These are phyloP conservation scores for Dictyostelium brefeldianum DNA, from an alignment of 78 protist genomes.

Conservation along the genomic window DNA sequence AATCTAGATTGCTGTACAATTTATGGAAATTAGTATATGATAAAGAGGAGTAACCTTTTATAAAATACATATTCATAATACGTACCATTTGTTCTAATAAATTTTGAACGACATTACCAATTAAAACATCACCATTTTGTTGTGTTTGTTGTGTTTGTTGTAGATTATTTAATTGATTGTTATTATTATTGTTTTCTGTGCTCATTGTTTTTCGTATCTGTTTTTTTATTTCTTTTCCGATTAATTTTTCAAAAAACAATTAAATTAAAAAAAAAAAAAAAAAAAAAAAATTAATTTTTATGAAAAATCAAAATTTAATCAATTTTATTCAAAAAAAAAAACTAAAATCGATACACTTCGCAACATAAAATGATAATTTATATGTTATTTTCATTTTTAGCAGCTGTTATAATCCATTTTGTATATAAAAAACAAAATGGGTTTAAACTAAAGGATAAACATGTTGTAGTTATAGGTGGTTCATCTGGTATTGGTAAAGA, in stretches of 20 bases:
- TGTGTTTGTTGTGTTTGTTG: conserved; percentile 5
- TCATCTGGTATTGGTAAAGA: conserved; percentile 73
- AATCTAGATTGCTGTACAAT: conserved; percentile 68
- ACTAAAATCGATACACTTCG: too few species aligned
- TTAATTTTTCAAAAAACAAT: too few species aligned
- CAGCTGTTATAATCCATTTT: conserved; percentile 1
- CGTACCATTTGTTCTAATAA: conserved; percentile 78
- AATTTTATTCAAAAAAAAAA: too few species aligned
- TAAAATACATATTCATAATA: too few species aligned
- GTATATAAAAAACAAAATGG: conserved; percentile 2
- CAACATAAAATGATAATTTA: conserved; percentile 1
- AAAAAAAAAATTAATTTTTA: too few species aligned
- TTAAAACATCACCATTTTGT: conserved; percentile 30
- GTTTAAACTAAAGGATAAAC: conserved; percentile 12
- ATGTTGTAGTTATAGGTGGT: conserved; percentile 64
- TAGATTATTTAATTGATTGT: not conserved
- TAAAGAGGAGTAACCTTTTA: too few species aligned
- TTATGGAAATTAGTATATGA: not conserved
- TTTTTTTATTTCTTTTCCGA: not conserved
- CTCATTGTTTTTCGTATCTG: not conserved
- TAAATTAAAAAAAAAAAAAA: too few species aligned
- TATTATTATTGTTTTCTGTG: conserved; percentile 1
- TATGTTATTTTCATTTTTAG: conserved; percentile 10
- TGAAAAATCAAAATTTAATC: too few species aligned
- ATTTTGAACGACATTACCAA: conserved; percentile 37